These are phyloP conservation scores for Schizochytrium sp. DNA, from an alignment of 108 stramenopile species.

Conservation along the genomic window DNA sequence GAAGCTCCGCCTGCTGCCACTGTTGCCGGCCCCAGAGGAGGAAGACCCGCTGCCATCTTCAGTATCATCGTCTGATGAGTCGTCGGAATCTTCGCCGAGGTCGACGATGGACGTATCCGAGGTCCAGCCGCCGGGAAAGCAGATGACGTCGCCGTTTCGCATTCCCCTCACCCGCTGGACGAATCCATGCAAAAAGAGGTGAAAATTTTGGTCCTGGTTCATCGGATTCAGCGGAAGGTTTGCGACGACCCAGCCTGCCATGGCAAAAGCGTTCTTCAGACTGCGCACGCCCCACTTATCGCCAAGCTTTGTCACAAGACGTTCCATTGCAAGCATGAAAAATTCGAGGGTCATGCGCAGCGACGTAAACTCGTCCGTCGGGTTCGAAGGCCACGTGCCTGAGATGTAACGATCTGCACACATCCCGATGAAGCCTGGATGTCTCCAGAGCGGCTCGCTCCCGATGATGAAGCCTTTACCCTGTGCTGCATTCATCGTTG, in stretches of 20 bases:
- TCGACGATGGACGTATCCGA: background rate
- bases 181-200: background rate
- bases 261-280: background rate
- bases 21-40: background rate
- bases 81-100: background rate
- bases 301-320: background rate
- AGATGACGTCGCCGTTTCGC: slow-evolving; percentile 2
- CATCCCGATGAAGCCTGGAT: slow-evolving; percentile 9
- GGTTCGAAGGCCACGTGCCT: background rate
- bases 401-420: background rate
- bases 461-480: background rate
- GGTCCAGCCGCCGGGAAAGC: slow-evolving; percentile 11
- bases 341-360: background rate
- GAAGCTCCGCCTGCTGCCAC: background rate
- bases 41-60: background rate
- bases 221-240: background rate
- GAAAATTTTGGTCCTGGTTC: background rate
- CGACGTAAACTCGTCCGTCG: background rate
- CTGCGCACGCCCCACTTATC: background rate
- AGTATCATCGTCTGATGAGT: background rate
- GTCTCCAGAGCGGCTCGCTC: background rate
- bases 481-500: too few relatives aligned
- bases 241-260: background rate
- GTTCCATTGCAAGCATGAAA: background rate
- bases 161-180: background rate